These are phyloP conservation scores for Cyclotella baltica DNA, from an alignment of 108 stramenopile species.

Conservation along the genomic window DNA sequence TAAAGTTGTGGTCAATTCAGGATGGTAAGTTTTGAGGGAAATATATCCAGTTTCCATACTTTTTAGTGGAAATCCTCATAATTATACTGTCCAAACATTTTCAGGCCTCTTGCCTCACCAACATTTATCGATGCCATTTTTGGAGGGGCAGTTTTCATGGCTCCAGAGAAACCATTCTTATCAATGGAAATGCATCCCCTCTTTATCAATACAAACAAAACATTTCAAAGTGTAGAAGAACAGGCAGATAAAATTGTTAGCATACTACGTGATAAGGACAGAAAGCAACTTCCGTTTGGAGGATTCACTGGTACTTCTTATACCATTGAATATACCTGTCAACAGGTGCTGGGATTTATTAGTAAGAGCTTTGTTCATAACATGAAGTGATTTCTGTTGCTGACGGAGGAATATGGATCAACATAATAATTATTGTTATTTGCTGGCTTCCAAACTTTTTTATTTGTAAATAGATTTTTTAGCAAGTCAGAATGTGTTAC, in stretches of 20 bases:
- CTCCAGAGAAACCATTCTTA: neutral
- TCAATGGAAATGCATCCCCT: constrained; percentile 6
- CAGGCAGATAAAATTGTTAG: neutral
- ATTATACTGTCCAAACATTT: too few relatives aligned
- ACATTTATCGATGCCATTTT: neutral
- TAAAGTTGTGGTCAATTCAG: neutral
- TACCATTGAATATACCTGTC: neutral
- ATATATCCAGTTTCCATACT: too few relatives aligned
- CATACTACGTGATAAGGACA: neutral
- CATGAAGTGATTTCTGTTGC: too few relatives aligned
- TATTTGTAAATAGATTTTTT: too few relatives aligned
- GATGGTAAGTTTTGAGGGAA: neutral
- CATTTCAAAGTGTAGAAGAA: neutral
- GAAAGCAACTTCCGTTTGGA: neutral
- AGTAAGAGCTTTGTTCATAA: neutral
- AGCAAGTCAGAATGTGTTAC: too few relatives aligned
- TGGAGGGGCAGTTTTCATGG: constrained; percentile 6
- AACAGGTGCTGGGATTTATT: neutral
- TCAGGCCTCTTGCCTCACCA: neutral
- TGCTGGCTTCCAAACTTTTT: too few relatives aligned
- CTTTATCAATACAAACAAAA: neutral
- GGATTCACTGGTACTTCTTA: neutral
- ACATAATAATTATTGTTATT: too few relatives aligned
- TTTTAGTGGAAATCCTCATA: too few relatives aligned
- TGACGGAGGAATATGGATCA: too few relatives aligned